phyloP scores from a whole-genome alignment of 2,329 filamentous ascomycete genomes.

The Sordariomycetes sp. region DNA sequence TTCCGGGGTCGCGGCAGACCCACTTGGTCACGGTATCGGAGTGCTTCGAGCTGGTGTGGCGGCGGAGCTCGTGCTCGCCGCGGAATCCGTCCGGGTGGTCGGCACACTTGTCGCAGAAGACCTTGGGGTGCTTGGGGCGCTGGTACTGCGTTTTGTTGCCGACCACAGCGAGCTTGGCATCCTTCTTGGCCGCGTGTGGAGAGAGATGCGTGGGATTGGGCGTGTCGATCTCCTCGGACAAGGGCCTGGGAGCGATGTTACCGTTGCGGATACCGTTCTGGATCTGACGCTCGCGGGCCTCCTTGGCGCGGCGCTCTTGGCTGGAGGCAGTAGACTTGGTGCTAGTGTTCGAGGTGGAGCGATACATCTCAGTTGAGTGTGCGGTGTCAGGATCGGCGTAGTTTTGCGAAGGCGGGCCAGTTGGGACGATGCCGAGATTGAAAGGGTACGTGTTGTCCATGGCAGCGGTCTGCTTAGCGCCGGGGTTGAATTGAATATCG shows the following conservation, averaged over 20 bases:
- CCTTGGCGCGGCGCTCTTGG: conserved; percentile 33
- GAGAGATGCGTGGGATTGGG: conserved; percentile 11
- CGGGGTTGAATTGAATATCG: conserved; percentile 8
- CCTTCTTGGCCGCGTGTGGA: background rate
- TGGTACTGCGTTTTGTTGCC: conserved; percentile 23
- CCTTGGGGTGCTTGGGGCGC: conserved; percentile 60
- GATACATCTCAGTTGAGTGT: conserved; percentile 26
- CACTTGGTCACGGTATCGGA: conserved; percentile 41
- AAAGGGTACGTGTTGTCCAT: conserved; percentile 18
- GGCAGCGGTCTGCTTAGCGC: conserved; percentile 17
- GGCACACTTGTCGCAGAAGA: conserved; percentile 59
- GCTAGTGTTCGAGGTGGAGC: conserved; percentile 36
- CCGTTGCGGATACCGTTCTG: conserved; percentile 25
- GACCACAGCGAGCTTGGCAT: background rate
- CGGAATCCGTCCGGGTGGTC: conserved; percentile 71
- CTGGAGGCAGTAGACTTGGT: conserved; percentile 31
- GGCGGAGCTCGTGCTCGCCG: conserved; percentile 71
- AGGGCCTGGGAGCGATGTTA: conserved; percentile 34
- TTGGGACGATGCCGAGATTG: conserved; percentile 22
- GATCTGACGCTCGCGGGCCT: conserved; percentile 34
- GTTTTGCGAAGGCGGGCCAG: background rate
- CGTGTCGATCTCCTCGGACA: background rate
- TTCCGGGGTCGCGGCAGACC: conserved; percentile 42
- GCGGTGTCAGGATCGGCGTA: background rate
- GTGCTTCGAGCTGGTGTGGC: conserved; percentile 60